These are phyloP conservation scores for Fusarium phyllophilum DNA, from an alignment of 2,329 filamentous ascomycete genomes.

Conservation along the genomic window DNA sequence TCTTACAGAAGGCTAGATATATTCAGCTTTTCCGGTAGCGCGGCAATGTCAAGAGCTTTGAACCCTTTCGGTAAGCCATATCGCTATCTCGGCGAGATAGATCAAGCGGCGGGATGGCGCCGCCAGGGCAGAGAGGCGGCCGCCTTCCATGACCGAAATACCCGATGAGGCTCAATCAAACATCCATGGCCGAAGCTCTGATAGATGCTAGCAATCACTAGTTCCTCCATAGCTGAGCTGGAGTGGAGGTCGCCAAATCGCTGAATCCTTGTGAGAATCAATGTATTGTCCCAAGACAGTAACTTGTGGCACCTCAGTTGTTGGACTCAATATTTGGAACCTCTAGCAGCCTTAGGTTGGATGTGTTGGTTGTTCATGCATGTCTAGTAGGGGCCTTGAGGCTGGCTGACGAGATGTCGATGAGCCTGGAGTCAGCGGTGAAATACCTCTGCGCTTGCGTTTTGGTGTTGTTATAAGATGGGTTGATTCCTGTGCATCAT, in stretches of 20 bases:
- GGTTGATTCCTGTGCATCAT: background rate
- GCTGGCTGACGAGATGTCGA: slow-evolving; percentile 8
- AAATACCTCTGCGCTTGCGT: background rate
- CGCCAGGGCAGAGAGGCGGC: background rate
- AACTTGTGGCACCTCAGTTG: background rate
- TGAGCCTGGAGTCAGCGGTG: background rate
- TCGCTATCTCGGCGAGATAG: background rate
- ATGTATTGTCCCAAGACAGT: background rate
- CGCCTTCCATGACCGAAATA: background rate
- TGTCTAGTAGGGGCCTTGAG: slow-evolving; percentile 3
- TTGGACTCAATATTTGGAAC: background rate
- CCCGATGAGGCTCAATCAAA: slow-evolving; percentile 1
- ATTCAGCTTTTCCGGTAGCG: background rate
- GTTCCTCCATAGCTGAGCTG: slow-evolving; percentile 6
- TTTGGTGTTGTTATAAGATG: background rate
- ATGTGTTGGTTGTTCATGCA: slow-evolving; percentile 1
- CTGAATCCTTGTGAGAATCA: background rate
- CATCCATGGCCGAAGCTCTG: background rate
- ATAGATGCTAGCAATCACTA: background rate
- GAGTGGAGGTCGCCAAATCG: slow-evolving; percentile 1
- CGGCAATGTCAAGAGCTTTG: background rate
- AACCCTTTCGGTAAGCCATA: background rate
- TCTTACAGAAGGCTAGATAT: background rate
- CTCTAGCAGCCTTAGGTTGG: background rate
- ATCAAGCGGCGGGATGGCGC: background rate